Evolutionary conservation across 1,284 basidiomycete species (phyloP).

Genomic region (Apiotrichum siamense): DNA sequence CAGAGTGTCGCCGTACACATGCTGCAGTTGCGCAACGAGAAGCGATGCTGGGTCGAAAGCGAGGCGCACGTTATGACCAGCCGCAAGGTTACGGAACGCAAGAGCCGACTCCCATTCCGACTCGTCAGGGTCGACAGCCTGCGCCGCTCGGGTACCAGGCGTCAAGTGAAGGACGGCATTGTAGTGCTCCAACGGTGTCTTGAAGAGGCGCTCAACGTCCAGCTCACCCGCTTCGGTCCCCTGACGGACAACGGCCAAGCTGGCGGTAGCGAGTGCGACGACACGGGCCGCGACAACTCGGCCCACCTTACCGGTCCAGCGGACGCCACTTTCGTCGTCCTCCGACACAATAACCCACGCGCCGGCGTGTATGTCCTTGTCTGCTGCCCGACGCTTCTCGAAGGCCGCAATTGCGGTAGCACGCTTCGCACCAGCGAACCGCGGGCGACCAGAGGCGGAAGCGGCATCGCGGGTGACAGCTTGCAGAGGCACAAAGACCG

Average conservation of each 20-base stretch:
- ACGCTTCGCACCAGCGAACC: slow-evolving; percentile 51
- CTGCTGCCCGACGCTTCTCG: slow-evolving; percentile 41
- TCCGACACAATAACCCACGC: slow-evolving; percentile 82
- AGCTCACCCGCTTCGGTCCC: slow-evolving; percentile 23
- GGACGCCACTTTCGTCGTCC: slow-evolving; percentile 63
- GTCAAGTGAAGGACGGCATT: slow-evolving; percentile 77
- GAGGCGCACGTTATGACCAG: slow-evolving; percentile 7
- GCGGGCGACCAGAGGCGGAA: slow-evolving; percentile 19
- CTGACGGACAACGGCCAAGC: slow-evolving; percentile 49
- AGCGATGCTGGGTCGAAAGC: slow-evolving; percentile 69
- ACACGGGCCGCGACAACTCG: slow-evolving; percentile 65
- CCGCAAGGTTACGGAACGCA: slow-evolving; percentile 30
- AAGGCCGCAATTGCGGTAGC: slow-evolving; percentile 57
- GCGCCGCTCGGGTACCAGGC: slow-evolving; percentile 61
- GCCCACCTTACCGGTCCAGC: slow-evolving; percentile 66
- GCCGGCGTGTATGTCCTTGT: slow-evolving; percentile 47
- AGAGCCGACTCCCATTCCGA: slow-evolving; percentile 28
- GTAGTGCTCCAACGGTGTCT: slow-evolving; percentile 76
- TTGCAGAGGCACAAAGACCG: slow-evolving; percentile 50
- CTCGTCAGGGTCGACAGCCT: slow-evolving; percentile 52
- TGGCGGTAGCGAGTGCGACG: slow-evolving; percentile 64
- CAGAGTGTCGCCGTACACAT: slow-evolving; percentile 69
- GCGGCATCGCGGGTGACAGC: slow-evolving; percentile 34
- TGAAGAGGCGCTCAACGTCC: slow-evolving; percentile 63
- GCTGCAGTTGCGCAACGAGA: slow-evolving; percentile 61